phyloP scores from a whole-genome alignment of 495 filamentous ascomycete species.

The Penicillium angulare region DNA sequence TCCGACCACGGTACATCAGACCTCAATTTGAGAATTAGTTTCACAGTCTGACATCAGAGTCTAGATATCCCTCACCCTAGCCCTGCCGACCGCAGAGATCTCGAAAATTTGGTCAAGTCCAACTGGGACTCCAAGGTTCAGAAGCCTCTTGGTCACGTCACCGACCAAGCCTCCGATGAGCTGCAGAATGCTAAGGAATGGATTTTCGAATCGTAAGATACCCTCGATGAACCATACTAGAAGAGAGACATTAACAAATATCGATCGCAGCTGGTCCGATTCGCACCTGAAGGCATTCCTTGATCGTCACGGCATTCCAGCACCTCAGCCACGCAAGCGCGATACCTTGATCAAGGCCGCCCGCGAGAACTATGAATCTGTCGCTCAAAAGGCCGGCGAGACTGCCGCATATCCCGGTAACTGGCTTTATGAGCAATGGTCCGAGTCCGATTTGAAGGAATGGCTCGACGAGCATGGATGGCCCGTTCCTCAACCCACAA shows the following conservation, averaged over 20 bases:
- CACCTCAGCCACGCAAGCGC: constrained; percentile 75
- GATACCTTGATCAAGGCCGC: constrained; percentile 75
- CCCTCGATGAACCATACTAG: background rate
- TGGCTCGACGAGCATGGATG: constrained; percentile 91
- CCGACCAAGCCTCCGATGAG: constrained; percentile 68
- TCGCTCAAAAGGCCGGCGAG: constrained; percentile 82
- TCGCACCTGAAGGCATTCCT: constrained; percentile 89
- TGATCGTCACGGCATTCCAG: constrained; percentile 82
- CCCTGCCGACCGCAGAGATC: constrained; percentile 80
- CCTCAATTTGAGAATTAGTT: constrained; percentile 1
- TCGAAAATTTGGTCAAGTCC: constrained; percentile 78
- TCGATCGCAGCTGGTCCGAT: constrained; percentile 66
- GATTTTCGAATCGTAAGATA: constrained; percentile 84
- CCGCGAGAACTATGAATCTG: constrained; percentile 75
- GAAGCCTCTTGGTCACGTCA: constrained; percentile 70
- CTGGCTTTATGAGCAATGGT: constrained; percentile 91
- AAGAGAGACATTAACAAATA: background rate
- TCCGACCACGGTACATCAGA: constrained; percentile 64
- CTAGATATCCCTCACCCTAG: constrained; percentile 79
- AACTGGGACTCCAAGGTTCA: constrained; percentile 79
- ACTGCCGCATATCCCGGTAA: constrained; percentile 85
- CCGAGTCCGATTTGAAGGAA: constrained; percentile 69
- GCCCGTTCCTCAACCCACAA: constrained; percentile 81
- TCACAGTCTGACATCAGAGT: constrained; percentile 9
- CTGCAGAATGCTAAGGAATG: constrained; percentile 77